These are phyloP conservation scores for Anthracocystis setariae DNA, from an alignment of 1,284 basidiomycete species.

Conservation along the genomic window DNA sequence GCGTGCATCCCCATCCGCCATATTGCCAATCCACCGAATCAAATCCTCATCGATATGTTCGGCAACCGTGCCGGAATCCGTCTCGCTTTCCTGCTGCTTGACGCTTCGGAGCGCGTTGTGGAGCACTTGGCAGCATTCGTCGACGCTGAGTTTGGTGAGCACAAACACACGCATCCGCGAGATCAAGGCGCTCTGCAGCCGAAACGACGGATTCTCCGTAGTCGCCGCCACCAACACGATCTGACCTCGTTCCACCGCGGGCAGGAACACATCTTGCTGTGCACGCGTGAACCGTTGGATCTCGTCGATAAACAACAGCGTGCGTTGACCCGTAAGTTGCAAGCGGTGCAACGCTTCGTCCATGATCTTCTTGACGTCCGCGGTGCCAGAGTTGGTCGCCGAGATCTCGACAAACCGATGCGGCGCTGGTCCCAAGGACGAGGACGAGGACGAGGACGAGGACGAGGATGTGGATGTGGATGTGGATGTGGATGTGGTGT, in stretches of 20 bases:
- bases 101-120: conserved; percentile 42
- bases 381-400: conserved; percentile 74
- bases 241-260: conserved; percentile 48
- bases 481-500: conserved; percentile 77
- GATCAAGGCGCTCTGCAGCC: conserved; percentile 75
- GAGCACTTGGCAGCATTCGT: conserved; percentile 54
- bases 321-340: conserved; percentile 76
- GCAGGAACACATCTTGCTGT: conserved; percentile 74
- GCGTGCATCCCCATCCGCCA: conserved; percentile 63
- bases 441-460: too few species aligned
- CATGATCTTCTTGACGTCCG: conserved; percentile 81
- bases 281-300: conserved; percentile 83
- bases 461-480: too few species aligned
- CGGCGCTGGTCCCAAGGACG: conserved; percentile 25
- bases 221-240: conserved; percentile 81
- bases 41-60: conserved; percentile 64
- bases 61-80: neutral
- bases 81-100: conserved; percentile 8
- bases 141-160: conserved; percentile 53
- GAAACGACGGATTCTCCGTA: conserved; percentile 92
- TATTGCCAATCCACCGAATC: conserved; percentile 59
- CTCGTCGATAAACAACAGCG: conserved; percentile 84
- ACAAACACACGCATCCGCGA: conserved; percentile 77
- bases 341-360: conserved; percentile 82
- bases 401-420: conserved; percentile 65